Evolutionary conservation across 2,329 filamentous ascomycete genomes (phyloP).

Genomic region (Ophidiomyces ophidiicola): DNA sequence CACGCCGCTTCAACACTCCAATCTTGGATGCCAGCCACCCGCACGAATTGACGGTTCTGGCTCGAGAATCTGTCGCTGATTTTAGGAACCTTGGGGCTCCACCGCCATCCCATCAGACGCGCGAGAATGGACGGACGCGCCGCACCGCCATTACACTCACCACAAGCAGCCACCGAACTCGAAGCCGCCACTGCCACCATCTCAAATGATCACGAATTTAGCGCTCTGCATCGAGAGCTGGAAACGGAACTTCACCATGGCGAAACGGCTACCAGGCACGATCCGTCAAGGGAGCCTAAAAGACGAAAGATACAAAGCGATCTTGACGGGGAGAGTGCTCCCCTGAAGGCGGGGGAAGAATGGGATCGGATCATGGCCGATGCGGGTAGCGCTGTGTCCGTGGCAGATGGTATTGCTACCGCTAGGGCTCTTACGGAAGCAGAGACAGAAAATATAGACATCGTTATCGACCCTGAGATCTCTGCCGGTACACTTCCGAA

Average conservation of each 20-base stretch:
- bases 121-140: not conserved
- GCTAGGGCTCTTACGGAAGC: not conserved
- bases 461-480: constrained; percentile 2
- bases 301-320: not conserved
- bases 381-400: not conserved
- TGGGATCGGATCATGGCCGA: constrained; percentile 8
- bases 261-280: not conserved
- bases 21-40: not conserved
- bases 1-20: constrained; percentile 13
- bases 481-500: not conserved
- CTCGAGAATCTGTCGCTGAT: constrained; percentile 8
- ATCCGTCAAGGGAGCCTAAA: not conserved
- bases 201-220: not conserved
- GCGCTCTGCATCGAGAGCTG: not conserved
- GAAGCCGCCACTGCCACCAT: not conserved
- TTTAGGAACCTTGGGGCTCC: constrained; percentile 8
- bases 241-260: not conserved
- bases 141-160: not conserved
- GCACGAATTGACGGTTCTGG: not conserved
- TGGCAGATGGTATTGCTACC: not conserved
- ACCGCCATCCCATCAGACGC: not conserved
- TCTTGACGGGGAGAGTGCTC: not conserved
- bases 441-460: not conserved
- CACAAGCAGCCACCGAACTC: constrained; percentile 1
- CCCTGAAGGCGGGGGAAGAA: constrained; percentile 2